Conservation (phyloP, 495 filamentous ascomycete species). For the Penicillium tannophilum region DNA sequence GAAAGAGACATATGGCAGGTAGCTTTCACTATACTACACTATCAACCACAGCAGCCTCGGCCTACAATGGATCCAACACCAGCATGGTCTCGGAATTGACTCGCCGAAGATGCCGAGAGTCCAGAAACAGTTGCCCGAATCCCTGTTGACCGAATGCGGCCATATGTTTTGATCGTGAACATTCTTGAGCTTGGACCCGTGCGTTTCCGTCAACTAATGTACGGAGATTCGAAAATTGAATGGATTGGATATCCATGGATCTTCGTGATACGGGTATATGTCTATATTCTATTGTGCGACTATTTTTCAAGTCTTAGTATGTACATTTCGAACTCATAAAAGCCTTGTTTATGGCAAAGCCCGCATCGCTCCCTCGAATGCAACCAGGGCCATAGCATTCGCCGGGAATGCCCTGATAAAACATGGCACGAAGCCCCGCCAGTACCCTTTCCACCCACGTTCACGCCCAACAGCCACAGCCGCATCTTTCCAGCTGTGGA, state of each 20-base stretch:
- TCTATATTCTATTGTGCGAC: neutral
- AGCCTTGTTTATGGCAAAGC: constrained; percentile 54
- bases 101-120: constrained; percentile 9
- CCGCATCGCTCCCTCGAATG: constrained; percentile 92
- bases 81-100: neutral
- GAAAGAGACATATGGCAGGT: constrained; percentile 3
- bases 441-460: constrained; percentile 76
- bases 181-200: constrained; percentile 18
- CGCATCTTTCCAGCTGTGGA: constrained; percentile 77
- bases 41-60: constrained; percentile 1
- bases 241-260: neutral
- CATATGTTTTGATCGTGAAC: constrained; percentile 11
- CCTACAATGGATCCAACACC: constrained; percentile 4
- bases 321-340: constrained; percentile 1
- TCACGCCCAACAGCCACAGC: constrained; percentile 75
- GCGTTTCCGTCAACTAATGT: neutral
- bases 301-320: constrained; percentile 2
- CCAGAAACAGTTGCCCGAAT: constrained; percentile 20
- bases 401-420: constrained; percentile 94
- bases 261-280: neutral
- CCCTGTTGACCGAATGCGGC: constrained; percentile 23
- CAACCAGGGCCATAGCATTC: constrained; percentile 90
- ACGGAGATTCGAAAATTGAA: neutral
- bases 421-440: constrained; percentile 92
- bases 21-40: neutral